phyloP scores from a whole-genome alignment of 305 asterid species.

The Fraxinus albicans region DNA sequence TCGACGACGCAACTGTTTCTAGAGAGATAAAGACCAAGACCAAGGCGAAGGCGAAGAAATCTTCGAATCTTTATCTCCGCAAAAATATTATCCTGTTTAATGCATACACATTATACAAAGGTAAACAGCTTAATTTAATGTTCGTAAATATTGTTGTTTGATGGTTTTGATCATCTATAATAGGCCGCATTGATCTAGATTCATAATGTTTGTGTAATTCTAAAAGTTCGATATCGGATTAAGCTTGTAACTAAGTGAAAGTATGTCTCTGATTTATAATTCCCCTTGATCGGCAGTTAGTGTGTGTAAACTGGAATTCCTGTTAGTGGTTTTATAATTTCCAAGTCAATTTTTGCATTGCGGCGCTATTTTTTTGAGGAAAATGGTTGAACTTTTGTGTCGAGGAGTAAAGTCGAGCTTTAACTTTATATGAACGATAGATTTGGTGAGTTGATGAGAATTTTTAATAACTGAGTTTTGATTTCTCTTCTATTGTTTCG shows the following conservation, averaged over 20 bases:
- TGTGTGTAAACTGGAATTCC: neutral
- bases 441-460: neutral
- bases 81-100: neutral
- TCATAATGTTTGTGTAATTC: neutral
- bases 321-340: neutral
- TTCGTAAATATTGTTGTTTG: neutral
- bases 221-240: neutral
- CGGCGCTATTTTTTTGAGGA: neutral
- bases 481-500: neutral
- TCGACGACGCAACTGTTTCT: neutral
- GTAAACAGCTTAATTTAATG: neutral
- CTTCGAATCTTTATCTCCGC: neutral
- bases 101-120: neutral
- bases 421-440: neutral
- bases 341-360: neutral
- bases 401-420: neutral
- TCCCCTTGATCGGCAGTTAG: neutral
- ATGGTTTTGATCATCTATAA: neutral
- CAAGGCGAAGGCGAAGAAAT: neutral
- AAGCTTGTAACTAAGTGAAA: neutral
- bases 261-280: neutral
- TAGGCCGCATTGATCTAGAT: neutral
- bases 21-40: neutral
- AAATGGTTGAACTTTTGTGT: neutral
- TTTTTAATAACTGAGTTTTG: neutral